Conservation (phyloP, 768 basidiomycete species). For the Termitomyces sp. region DNA sequence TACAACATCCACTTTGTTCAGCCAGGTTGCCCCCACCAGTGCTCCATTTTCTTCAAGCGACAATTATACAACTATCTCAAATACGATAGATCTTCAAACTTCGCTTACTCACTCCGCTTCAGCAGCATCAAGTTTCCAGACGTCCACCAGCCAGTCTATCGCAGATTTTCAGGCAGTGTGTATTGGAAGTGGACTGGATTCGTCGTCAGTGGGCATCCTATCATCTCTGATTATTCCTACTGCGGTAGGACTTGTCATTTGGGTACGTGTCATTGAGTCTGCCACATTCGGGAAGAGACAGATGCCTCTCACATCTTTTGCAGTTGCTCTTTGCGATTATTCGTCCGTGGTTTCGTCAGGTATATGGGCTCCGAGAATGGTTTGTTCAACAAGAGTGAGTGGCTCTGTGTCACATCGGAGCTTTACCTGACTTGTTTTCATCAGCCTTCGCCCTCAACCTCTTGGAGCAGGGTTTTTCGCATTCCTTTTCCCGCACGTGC, state of each 20-base stretch:
- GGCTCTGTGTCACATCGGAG: not conserved
- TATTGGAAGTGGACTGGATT: slow-evolving; percentile 60
- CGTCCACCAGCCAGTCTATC: slow-evolving; percentile 15
- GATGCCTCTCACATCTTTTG: slow-evolving; percentile 6
- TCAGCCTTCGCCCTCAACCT: slow-evolving; percentile 59
- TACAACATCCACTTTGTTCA: not conserved
- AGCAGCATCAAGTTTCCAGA: slow-evolving; percentile 19
- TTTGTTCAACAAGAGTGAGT: slow-evolving; percentile 67
- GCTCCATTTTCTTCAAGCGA: slow-evolving; percentile 6
- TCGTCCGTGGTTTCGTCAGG: slow-evolving; percentile 63
- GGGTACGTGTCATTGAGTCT: slow-evolving; percentile 41
- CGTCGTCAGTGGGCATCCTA: slow-evolving; percentile 55
- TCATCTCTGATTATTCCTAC: slow-evolving; percentile 53
- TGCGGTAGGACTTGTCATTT: slow-evolving; percentile 55
- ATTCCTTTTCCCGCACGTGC: slow-evolving; percentile 67
- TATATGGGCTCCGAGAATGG: slow-evolving; percentile 74
- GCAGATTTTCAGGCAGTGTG: slow-evolving; percentile 39
- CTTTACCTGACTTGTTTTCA: slow-evolving; percentile 9
- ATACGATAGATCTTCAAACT: slow-evolving; percentile 11
- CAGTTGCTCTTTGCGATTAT: slow-evolving; percentile 65
- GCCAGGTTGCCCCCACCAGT: slow-evolving; percentile 16
- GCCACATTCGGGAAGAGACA: slow-evolving; percentile 4
- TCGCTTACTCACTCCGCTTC: slow-evolving; percentile 15
- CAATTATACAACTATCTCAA: slow-evolving; percentile 14
- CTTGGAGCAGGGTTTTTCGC: slow-evolving; percentile 54